phyloP scores from a whole-genome alignment of 2,329 filamentous ascomycete species.

The Fusarium sp. region DNA sequence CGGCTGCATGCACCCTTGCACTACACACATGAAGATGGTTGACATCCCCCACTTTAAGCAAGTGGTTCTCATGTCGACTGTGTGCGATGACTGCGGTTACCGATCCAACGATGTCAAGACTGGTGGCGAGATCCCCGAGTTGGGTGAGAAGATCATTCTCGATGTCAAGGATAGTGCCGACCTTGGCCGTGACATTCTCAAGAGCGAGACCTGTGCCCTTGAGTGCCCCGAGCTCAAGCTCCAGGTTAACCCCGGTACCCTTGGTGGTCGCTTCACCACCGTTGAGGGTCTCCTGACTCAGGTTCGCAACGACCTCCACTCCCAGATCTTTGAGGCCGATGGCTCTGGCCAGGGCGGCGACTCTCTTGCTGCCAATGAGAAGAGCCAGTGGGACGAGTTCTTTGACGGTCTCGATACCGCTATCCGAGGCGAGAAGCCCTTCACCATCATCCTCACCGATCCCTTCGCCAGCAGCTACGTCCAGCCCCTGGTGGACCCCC shows the following conservation, averaged over 20 bases:
- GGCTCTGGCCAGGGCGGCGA: constrained; percentile 74
- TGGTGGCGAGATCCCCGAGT: constrained; percentile 88
- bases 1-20: constrained; percentile 86
- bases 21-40: constrained; percentile 98
- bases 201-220: constrained; percentile 91
- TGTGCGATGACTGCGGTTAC: constrained; percentile 92
- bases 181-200: constrained; percentile 91
- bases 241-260: constrained; percentile 89
- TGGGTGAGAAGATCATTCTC: constrained; percentile 86
- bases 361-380: constrained; percentile 75
- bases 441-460: constrained; percentile 86
- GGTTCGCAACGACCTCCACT: constrained; percentile 88
- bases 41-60: constrained; percentile 99
- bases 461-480: constrained; percentile 94
- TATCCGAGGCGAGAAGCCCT: constrained; percentile 82
- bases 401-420: constrained; percentile 81
- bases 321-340: constrained; percentile 87
- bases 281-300: constrained; percentile 94
- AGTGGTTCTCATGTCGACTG: constrained; percentile 94
- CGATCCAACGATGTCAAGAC: constrained; percentile 98
- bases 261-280: constrained; percentile 96
- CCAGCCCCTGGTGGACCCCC: constrained; percentile 85
- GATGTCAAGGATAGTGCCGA: constrained; percentile 77
- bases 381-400: constrained; percentile 82
- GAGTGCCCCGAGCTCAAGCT: constrained; percentile 89